Conservation (phyloP, 179 eudicot species). For the Carnegiea gigantea region DNA sequence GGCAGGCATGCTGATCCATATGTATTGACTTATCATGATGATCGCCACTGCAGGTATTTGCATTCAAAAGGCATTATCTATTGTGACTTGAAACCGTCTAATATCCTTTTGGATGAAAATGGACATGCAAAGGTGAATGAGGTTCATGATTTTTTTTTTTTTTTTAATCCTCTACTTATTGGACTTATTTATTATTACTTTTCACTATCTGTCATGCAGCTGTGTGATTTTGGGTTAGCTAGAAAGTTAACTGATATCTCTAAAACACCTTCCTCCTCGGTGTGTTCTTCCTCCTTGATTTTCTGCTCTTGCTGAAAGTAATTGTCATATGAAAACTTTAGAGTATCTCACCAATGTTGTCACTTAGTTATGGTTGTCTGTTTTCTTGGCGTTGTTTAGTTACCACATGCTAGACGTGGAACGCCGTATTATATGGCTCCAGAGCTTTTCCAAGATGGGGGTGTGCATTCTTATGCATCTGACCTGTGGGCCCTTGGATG, state of each 20-base stretch:
- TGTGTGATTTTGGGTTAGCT: constrained; percentile 95
- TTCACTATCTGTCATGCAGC: constrained; percentile 43
- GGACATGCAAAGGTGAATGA: constrained; percentile 79
- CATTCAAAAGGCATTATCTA: constrained; percentile 92
- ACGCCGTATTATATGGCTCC: constrained; percentile 99
- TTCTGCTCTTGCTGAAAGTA: constrained; percentile 6
- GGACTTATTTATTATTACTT: background rate
- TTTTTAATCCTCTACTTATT: background rate
- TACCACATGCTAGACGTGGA: constrained; percentile 93
- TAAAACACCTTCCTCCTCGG: constrained; percentile 64
- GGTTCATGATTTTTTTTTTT: background rate
- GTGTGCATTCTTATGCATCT: constrained; percentile 97
- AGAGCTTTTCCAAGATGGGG: constrained; percentile 96
- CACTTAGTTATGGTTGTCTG: background rate
- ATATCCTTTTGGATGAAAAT: constrained; percentile 88
- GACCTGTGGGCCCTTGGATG: constrained; percentile 99
- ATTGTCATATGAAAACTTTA: background rate
- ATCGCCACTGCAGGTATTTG: constrained; percentile 52
- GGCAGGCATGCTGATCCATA: background rate
- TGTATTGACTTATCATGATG: constrained; percentile 7
- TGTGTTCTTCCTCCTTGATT: constrained; percentile 29
- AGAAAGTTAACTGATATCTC: constrained; percentile 78
- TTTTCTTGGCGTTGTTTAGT: constrained; percentile 40
- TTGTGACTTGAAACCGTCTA: constrained; percentile 96
- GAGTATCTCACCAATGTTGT: background rate